Evolutionary conservation across 805 yeast genomes (phyloP), one percentile per base, ranked within the genome.

Genomic region (Candida piceae): DNA sequence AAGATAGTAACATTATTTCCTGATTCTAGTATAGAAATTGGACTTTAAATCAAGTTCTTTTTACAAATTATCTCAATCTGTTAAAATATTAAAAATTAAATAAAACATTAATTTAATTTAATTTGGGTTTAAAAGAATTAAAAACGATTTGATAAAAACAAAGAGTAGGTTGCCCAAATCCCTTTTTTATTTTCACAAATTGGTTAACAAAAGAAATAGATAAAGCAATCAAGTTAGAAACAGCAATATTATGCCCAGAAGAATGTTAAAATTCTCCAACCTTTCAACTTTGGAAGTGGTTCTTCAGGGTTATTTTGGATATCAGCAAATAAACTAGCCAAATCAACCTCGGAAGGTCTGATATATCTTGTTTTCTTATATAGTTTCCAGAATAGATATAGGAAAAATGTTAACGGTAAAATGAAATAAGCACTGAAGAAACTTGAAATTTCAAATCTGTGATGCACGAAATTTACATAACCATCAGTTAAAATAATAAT

Each of bases 311-410:
- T 10, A 9, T 24, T 24, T 12, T 12, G 7, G 9, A 9, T 5
- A 12, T 24, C 26, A 7, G 7, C 26, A 24, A 24, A 24, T 13
- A 24, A 24, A n/a, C 27, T 24, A 11, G 5, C 15, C 31, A 28
- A 28, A 18, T 72, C 74, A 30, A 66, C 69, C 39, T 72, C 67
- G 12, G 46, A 37, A 7, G 72, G 58, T 29, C 48, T 51, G 44
- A 64, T 48, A 32, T 58, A 43, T 34, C 45, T 58, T 4, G 67
- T 60, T 32, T 40, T 50, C 47, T 59, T 60, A 44, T 48, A 39
- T 16, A 61, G 15, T 34, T 63, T 63, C 65, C 66, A 66, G 38
- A 49, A 52, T 13, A 52, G 29, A 40, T 44, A 62, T 28, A 66
- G 42, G 4, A 44, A 50, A 16, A 52, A n/a, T 21, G 56, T 39